Evolutionary conservation across 306 rosid genomes (phyloP), one percentile per base, ranked within the genome.

Genomic region (Medicago arabica): DNA sequence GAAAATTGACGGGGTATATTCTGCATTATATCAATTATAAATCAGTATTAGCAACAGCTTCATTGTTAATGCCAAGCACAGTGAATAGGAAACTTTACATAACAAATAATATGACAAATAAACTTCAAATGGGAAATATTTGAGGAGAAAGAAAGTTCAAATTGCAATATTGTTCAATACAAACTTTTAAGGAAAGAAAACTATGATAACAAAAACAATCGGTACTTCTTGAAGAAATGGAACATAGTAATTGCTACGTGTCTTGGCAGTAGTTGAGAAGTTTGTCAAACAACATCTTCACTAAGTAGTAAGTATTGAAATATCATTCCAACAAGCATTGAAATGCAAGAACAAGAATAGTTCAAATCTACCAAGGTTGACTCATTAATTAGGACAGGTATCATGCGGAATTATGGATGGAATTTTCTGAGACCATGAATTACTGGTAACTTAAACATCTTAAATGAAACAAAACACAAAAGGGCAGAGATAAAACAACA

Each of bases 1-100:
- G 98, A 89, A 83, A 93, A 93, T 72, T 91, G 88, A 75, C 80
- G 91, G 1, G 98, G 98, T 60, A 93, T 88, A 77, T 93, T 93
- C 97, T 93, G 96, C 87, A 79, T 62, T 47, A 71, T 46, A 78
- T 49, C 67, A 75, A 69, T 72, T 55, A 53, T 69, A 72, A 65
- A 84, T 67, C 47, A 73, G 59, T 67, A 44, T 39, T 54, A 58
- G 54, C 58, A 70, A 75, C 39, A 58, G 17, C 23, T 46, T 66
- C 38, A 57, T 40, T 60, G 64, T 58, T 36, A 69, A 67, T 69
- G 40, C 11, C 61, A 50, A 19, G 75, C 75, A 79, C 50, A 10
- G 25, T 17, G 62, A 57, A 51, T 43, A 72, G 21, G 38, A 72
- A 71, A 41, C 23, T 75, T 49, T 8, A 63, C 25, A 89, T 67